These are phyloP conservation scores for Neofusicoccum ribis DNA, from an alignment of 2,329 filamentous ascomycete species.

Conservation along the genomic window DNA sequence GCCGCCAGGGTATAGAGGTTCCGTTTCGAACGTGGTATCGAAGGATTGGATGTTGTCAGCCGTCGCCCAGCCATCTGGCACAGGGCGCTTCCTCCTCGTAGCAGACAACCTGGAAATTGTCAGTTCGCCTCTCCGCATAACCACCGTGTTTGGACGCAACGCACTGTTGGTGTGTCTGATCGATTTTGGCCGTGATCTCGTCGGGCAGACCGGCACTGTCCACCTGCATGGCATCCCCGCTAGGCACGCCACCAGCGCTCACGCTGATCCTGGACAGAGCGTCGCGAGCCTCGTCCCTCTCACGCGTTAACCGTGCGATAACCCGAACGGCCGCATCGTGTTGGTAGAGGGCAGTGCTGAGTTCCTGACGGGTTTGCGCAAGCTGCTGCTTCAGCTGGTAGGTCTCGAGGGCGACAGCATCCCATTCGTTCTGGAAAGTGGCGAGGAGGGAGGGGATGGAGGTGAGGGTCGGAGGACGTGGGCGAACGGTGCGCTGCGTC, in stretches of 20 bases:
- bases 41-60: slow-evolving; percentile 67
- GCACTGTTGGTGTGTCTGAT: slow-evolving; percentile 77
- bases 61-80: slow-evolving; percentile 83
- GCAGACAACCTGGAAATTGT: slow-evolving; percentile 69
- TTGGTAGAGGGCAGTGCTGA: slow-evolving; percentile 91
- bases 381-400: slow-evolving; percentile 90
- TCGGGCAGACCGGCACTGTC: slow-evolving; percentile 77
- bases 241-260: slow-evolving; percentile 52
- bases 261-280: slow-evolving; percentile 84
- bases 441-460: slow-evolving; percentile 93
- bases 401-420: slow-evolving; percentile 85
- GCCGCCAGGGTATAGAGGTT: slow-evolving; percentile 61
- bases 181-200: slow-evolving; percentile 69
- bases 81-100: slow-evolving; percentile 82
- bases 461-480: slow-evolving; percentile 87
- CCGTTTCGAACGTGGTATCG: slow-evolving; percentile 54
- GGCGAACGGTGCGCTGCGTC: slow-evolving; percentile 78
- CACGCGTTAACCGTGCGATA: slow-evolving; percentile 84
- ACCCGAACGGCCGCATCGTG: slow-evolving; percentile 96
- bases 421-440: slow-evolving; percentile 98
- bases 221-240: slow-evolving; percentile 89
- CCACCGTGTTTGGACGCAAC: slow-evolving; percentile 35
- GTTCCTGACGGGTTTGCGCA: slow-evolving; percentile 85
- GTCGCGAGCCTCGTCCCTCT: slow-evolving; percentile 89
- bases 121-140: slow-evolving; percentile 23